phyloP scores from a whole-genome alignment of 352 stramenopile species.

The Aphanomyces cochlioides region DNA sequence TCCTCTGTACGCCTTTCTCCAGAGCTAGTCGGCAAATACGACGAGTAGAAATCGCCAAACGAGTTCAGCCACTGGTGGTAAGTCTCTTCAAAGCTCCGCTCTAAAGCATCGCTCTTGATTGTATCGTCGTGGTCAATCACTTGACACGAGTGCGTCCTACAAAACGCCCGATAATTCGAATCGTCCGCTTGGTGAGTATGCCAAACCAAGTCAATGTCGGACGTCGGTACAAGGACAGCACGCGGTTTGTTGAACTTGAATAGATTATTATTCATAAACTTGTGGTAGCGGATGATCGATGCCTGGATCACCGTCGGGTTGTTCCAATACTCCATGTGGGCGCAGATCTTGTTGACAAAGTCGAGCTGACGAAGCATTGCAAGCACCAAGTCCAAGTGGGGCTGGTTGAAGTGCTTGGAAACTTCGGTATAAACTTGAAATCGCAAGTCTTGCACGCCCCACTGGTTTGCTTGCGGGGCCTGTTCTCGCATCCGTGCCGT shows the following conservation, averaged over 20 bases:
- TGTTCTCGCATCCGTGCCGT: neutral
- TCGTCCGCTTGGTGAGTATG: constrained; percentile 16
- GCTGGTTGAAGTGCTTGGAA: neutral
- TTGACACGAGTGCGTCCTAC: neutral
- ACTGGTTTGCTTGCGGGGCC: neutral
- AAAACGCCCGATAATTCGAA: constrained; percentile 3
- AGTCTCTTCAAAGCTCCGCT: constrained; percentile 15
- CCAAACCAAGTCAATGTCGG: constrained; percentile 28
- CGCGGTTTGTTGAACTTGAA: constrained; percentile 1
- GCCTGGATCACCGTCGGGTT: constrained; percentile 14
- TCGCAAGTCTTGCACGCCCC: neutral
- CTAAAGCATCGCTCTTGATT: constrained; percentile 8
- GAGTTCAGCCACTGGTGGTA: neutral
- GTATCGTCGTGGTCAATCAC: constrained; percentile 26
- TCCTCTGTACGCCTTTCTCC: neutral
- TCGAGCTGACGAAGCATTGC: constrained; percentile 28
- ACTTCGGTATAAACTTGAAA: neutral
- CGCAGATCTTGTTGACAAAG: constrained; percentile 31
- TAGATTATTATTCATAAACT: constrained; percentile 30
- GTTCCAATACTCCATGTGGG: constrained; percentile 27
- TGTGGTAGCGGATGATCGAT: constrained; percentile 23
- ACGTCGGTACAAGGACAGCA: constrained; percentile 21
- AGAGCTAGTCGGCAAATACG: constrained; percentile 1
- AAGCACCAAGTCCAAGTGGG: constrained; percentile 20
- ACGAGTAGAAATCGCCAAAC: constrained; percentile 23